A percentile compares a stretch with the other conserved stretches of the same genome.
Conservation (phyloP, 1,139 yeast species). For the Magnusiomyces fungicola region DNA sequence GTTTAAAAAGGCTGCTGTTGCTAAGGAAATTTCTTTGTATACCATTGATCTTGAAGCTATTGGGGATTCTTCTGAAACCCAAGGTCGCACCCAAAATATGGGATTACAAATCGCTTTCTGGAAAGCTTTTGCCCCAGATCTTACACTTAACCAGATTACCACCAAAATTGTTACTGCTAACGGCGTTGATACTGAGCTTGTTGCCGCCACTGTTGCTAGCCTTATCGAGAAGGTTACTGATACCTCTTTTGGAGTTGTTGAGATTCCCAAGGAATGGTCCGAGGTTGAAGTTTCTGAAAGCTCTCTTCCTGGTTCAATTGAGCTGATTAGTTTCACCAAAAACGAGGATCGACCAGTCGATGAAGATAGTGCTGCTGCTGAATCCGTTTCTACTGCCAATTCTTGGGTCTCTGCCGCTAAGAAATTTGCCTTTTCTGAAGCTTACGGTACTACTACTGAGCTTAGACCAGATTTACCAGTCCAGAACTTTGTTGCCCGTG, state of each 20-base stretch:
- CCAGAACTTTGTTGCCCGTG: slow-evolving; percentile 78
- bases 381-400: slow-evolving; percentile 27
- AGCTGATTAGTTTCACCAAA: slow-evolving; percentile 23
- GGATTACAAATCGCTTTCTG: slow-evolving; percentile 78
- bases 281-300: slow-evolving; percentile 30
- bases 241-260: slow-evolving; percentile 27
- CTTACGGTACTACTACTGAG: slow-evolving; percentile 47
- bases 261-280: slow-evolving; percentile 32
- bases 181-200: slow-evolving; percentile 74
- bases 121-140: slow-evolving; percentile 58
- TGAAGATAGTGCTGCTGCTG: slow-evolving; percentile 37
- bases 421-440: slow-evolving; percentile 73
- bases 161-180: slow-evolving; percentile 75
- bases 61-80: slow-evolving; percentile 46
- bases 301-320: slow-evolving; percentile 35
- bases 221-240: slow-evolving; percentile 38
- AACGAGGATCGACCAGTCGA: slow-evolving; percentile 38
- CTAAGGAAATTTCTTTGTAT: slow-evolving; percentile 45
- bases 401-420: slow-evolving; percentile 54
- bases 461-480: slow-evolving; percentile 90
- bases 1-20: slow-evolving; percentile 50
- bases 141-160: slow-evolving; percentile 56
- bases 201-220: slow-evolving; percentile 74
- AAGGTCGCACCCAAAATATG: slow-evolving; percentile 68
- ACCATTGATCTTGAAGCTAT: slow-evolving; percentile 26